These are phyloP conservation scores for Canna indica DNA, from an alignment of 176 grass and related monocot species.

Conservation along the genomic window DNA sequence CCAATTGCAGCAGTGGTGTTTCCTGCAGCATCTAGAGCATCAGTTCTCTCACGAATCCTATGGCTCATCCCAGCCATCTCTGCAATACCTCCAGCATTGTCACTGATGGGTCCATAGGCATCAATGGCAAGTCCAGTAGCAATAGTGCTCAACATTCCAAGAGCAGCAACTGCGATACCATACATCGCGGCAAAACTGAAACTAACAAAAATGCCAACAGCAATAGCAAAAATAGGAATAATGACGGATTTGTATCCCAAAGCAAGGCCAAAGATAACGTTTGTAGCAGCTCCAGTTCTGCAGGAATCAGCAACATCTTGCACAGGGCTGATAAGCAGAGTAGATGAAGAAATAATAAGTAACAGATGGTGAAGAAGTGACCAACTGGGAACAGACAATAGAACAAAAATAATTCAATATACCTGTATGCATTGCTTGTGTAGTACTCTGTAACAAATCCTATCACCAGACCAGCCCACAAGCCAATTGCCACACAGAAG, in stretches of 20 bases:
- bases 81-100: conserved; percentile 93
- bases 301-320: conserved; percentile 88
- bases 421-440: conserved; percentile 96
- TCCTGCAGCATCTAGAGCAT: conserved; percentile 87
- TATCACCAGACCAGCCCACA: conserved; percentile 85
- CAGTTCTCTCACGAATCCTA: conserved; percentile 79
- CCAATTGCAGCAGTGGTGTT: conserved; percentile 95
- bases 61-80: conserved; percentile 99
- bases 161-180: conserved; percentile 87
- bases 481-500: conserved; percentile 77
- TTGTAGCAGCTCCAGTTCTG: conserved; percentile 82
- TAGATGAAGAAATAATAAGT: background rate
- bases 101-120: conserved; percentile 90
- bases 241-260: conserved; percentile 94
- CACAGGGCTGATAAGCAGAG: conserved; percentile 47
- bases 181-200: conserved; percentile 89
- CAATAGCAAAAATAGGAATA: conserved; percentile 83
- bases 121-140: conserved; percentile 90
- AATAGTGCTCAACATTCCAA: conserved; percentile 91
- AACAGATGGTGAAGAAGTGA: background rate
- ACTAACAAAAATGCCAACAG: conserved; percentile 76
- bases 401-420: background rate
- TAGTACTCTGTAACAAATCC: conserved; percentile 93
- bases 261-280: conserved; percentile 89
- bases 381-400: background rate